phyloP scores from a whole-genome alignment of 805 yeast species.

The Kurtzmaniella cleridarum region DNA sequence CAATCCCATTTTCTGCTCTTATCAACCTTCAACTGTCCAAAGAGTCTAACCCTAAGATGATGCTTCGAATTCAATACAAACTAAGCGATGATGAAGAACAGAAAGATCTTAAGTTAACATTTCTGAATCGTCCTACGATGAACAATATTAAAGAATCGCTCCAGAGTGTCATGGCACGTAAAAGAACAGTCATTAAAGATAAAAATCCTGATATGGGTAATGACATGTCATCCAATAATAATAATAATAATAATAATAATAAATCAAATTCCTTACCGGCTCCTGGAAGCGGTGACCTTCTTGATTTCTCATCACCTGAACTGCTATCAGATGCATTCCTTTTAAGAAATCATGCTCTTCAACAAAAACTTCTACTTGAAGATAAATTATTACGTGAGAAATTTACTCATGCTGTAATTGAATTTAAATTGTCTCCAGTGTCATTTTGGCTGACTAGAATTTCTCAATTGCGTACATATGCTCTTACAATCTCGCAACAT shows the following conservation, averaged over 20 bases:
- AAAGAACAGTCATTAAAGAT: conserved; percentile 48
- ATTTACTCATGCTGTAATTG: conserved; percentile 84
- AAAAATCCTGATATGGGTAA: conserved; percentile 28
- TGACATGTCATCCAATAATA: conserved; percentile 14
- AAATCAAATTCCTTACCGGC: conserved; percentile 8
- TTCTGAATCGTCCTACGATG: conserved; percentile 71
- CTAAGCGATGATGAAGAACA: conserved; percentile 26
- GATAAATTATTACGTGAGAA: conserved; percentile 65
- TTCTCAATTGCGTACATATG: conserved; percentile 76
- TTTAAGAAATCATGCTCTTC: conserved; percentile 67
- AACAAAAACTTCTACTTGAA: conserved; percentile 68
- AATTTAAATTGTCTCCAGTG: conserved; percentile 65
- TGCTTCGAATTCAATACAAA: conserved; percentile 51
- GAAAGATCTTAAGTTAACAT: conserved; percentile 45
- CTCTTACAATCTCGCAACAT: conserved; percentile 77
- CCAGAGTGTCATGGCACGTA: conserved; percentile 64
- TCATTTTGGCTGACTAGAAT: conserved; percentile 86
- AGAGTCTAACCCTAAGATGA: conserved; percentile 60
- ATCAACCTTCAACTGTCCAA: conserved; percentile 65
- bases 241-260: conserved; percentile 4
- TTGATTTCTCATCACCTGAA: conserved; percentile 18
- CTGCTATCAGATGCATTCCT: conserved; percentile 42
- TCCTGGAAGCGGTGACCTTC: conserved; percentile 8
- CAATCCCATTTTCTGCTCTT: conserved; percentile 31
- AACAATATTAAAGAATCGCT: conserved; percentile 63